A percentile compares a stretch with the other conserved stretches of the same genome.
phyloP scores from a whole-genome alignment of 2,329 filamentous ascomycete species.

The Penicillium digitatum region DNA sequence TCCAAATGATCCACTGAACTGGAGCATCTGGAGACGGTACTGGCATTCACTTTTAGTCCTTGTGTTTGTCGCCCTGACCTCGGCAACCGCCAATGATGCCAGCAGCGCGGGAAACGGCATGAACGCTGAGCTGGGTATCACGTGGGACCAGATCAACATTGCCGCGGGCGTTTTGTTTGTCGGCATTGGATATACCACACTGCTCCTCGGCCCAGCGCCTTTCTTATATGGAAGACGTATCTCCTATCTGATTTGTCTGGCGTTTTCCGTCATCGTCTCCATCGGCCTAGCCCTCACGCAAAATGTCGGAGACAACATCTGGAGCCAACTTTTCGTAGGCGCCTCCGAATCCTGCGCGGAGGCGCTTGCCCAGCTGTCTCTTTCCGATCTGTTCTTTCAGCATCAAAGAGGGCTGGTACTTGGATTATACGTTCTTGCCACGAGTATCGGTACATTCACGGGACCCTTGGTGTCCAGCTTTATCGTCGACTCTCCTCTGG shows the following conservation, averaged over 20 bases:
- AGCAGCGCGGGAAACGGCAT: conserved; percentile 52
- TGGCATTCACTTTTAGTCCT: conserved; percentile 53
- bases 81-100: conserved; percentile 55
- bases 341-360: conserved; percentile 56
- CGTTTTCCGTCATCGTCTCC: conserved; percentile 49
- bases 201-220: conserved; percentile 52
- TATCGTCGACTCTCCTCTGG: conserved; percentile 45
- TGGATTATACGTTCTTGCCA: conserved; percentile 55
- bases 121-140: conserved; percentile 50
- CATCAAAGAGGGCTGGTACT: conserved; percentile 54
- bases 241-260: conserved; percentile 52
- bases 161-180: conserved; percentile 56
- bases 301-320: conserved; percentile 48
- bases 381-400: conserved; percentile 57
- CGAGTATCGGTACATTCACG: conserved; percentile 54
- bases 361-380: conserved; percentile 54
- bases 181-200: conserved; percentile 54
- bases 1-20: conserved; percentile 53
- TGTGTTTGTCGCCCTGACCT: conserved; percentile 54
- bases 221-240: conserved; percentile 54
- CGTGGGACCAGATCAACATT: conserved; percentile 52
- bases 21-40: conserved; percentile 47
- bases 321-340: conserved; percentile 56
- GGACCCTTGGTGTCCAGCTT: conserved; percentile 54
- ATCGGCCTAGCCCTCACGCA: conserved; percentile 52